phyloP scores from a whole-genome alignment of 202 grass and related monocot genomes.

The Musa balbisiana region DNA sequence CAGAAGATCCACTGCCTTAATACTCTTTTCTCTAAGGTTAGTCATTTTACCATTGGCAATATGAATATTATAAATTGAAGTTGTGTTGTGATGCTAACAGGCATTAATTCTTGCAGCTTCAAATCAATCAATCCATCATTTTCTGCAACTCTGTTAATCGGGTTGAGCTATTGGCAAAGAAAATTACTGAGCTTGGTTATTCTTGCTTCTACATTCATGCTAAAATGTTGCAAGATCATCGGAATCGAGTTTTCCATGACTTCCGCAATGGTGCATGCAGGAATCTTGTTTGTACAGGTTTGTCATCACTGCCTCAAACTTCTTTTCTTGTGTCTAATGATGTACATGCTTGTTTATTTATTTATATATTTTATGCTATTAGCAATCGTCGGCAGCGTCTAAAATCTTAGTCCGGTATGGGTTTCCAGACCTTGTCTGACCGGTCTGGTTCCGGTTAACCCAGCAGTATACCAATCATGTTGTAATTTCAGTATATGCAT shows the following conservation, averaged over 20 bases:
- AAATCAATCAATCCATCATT: constrained; percentile 91
- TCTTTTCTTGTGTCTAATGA: too few species aligned
- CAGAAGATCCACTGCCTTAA: constrained; percentile 91
- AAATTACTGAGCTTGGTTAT: constrained; percentile 78
- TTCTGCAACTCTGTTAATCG: constrained; percentile 92
- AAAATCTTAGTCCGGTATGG: too few species aligned
- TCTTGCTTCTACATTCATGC: constrained; percentile 90
- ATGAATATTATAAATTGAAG: neutral
- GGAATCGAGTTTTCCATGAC: constrained; percentile 76
- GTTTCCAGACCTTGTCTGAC: too few species aligned
- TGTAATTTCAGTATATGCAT: neutral
- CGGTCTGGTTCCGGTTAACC: too few species aligned
- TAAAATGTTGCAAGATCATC: constrained; percentile 85
- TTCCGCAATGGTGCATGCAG: constrained; percentile 82
- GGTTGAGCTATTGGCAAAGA: constrained; percentile 78
- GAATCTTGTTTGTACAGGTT: constrained; percentile 89
- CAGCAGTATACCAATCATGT: neutral
- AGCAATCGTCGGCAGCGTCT: too few species aligned
- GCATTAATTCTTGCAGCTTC: constrained; percentile 38
- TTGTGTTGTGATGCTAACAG: neutral
- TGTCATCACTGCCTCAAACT: neutral
- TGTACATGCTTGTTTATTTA: too few species aligned
- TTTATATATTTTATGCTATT: too few species aligned
- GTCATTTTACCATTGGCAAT: constrained; percentile 4
- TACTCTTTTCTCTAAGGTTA: constrained; percentile 67